Evolutionary conservation across 2,329 filamentous ascomycete species (phyloP), one percentile per base, ranked within the genome.

Genomic region (Aspergillus ustus): DNA sequence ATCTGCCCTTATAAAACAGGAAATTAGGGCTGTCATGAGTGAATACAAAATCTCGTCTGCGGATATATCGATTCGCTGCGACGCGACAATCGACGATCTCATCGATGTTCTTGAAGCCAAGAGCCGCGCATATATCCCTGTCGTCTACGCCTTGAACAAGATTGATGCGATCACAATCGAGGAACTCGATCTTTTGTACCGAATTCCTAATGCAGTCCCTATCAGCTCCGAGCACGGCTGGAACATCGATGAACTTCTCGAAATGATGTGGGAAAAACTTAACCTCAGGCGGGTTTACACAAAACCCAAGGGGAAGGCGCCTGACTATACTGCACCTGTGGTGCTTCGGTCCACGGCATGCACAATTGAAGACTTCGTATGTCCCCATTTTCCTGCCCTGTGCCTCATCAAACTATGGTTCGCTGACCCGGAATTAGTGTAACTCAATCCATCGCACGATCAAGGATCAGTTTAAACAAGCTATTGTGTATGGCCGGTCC

Each of bases 131-230:
- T 99, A 99, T 77, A 98, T 99, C 67, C 95, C 95, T n/a, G 95
- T 98, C 66, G 92, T 99, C 58, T 99, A 99, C 81, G 95, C 96
- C 46, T 85, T 99, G 72, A 99, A 99, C 86, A 99, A 99, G 84
- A 99, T 99, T 70, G 95, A 99, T 79, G 88, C 93, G 59, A 98
- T 99, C 76, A 94, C 92, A 55, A 98, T 99, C 70, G 94, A 99
- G 80, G 95, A 99, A 80, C 85, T 99, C 64, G 95, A 99, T 79
- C 82, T 99, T 63, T 84, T 99, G 29, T 98, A 99, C 81, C 89
- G 94, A 46, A 99, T 99, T 68, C 95, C 95, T 52, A 96, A 98
- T 75, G 93, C 95, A 15, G 95, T 95, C 62, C 95, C 95, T 29
- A 98, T 99, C 80, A 97, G 93, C 76, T 95, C 94, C 34, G 95